Evolutionary conservation across 2,329 filamentous ascomycete species (phyloP), one percentile per base, ranked within the genome.

Genomic region (Fusarium sp.): DNA sequence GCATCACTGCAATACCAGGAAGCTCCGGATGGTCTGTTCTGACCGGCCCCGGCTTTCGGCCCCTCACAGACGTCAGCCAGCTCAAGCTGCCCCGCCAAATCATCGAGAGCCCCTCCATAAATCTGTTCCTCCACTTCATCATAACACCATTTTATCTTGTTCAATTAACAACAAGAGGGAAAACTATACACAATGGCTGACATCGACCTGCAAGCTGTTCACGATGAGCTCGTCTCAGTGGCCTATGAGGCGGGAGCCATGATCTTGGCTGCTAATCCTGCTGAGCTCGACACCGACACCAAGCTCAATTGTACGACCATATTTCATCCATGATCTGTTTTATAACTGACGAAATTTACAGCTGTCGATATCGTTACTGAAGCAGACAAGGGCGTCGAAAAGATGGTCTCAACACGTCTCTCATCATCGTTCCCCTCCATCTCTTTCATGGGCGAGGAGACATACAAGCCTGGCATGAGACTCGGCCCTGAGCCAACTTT

Each of bases 401-500:
- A 84, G 56, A 88, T 90, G 83, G 88, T 92, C 59, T 87, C 85
- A 11, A 78, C 81, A 18, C 83, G 83, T 42, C 85, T 92, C 17
- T 81, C 80, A 6, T 69, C 80, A 18, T 79, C 83, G 20, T 91
- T 89, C 78, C 90, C 90, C 2, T 71, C 78, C 67, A 88, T 87
- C 76, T 80, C 85, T 71, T 93, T 93, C 80, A 89, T 94, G 79
- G 92, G 92, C 78, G 92, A 93, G 78, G 92, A 95, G 81, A 94
- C 92, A 32, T 92, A 93, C 83, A 85, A 89, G 69, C 87, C 91
- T 2, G 92, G 92, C 74, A 84, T 85, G 67, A 83, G 81, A 45
- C 84, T 95, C 49, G 91, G 89, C 1, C 80, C 85, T 33, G 86
- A 86, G 18, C 92, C 93, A 3, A 95, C 93, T 45, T 95, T 95